Base-by-base conservation (phyloP, 139 green algal species). In the Tetradesmus lagerheimii region DNA sequence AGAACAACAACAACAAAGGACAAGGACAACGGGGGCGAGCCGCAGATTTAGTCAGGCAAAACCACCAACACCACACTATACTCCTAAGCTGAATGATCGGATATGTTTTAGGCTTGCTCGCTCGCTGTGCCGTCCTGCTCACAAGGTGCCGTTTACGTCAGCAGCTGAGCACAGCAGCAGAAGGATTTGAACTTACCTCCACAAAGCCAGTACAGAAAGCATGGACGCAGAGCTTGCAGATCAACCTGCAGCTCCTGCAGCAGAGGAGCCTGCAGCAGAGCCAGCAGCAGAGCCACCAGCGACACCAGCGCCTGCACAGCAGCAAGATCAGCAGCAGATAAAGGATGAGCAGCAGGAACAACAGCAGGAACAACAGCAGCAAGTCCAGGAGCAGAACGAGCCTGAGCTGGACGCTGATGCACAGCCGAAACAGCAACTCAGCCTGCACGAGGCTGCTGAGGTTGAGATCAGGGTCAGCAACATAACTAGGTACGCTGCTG, bases 391-490 rank as follows among this genome's bases (percentile, higher is more conserved):
- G 23, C 23, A 71, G 11, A 62, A 11, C 1, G 12, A 71, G 57
- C 57, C n/a, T 6, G 57, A 71, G 25, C 57, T 31, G 57, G 23
- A n/a, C 23, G 57, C 57, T 71, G 23, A 71, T n/a, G 57, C 16
- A 71, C 23, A 11, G 20, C 20, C 4, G 23, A 20, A 16, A 71
- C 57, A 71, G 57, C 57, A 71, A 31, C 20, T 43, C 27, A 67
- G 25, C 31, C 25, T 31, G 25, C 39, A 39, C 23, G 39, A 67
- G 31, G 27, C 79, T 25, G 81, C 79, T 29, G 41, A 23, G 35
- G 83, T 88, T 5, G 83, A 80, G 64, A 9, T 88, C 4, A 88
- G 38, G 20, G 83, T 88, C 18, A n/a, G 29, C 37, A 88, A 88
- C 64, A 88, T 88, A 38, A 80, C 64, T 14, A 88, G 83, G 83